phyloP scores from a whole-genome alignment of 2,329 filamentous ascomycete genomes.

The Cladosporium sp. region DNA sequence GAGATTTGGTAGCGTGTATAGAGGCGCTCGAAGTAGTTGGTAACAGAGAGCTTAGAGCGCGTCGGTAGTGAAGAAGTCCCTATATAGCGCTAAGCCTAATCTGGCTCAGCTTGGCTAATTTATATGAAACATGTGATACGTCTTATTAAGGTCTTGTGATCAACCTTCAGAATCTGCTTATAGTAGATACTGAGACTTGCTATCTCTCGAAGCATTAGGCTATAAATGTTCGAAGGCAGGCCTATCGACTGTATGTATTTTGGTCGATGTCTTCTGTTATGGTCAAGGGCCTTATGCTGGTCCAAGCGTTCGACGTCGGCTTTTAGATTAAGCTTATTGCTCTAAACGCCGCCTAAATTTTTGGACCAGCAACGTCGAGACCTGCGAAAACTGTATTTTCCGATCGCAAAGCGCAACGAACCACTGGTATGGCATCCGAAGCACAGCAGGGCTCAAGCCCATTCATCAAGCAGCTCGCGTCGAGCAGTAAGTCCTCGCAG shows the following conservation, averaged over 20 bases:
- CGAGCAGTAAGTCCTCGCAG: conserved; percentile 57
- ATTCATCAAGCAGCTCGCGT: conserved; percentile 77
- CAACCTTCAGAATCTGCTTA: too few species aligned
- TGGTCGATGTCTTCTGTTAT: too few species aligned
- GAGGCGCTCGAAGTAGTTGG: background rate
- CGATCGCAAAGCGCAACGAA: conserved; percentile 1
- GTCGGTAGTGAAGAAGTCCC: background rate
- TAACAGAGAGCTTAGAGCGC: background rate
- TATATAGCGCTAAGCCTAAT: too few species aligned
- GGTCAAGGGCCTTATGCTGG: background rate
- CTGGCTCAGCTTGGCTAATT: too few species aligned
- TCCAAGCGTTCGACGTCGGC: background rate
- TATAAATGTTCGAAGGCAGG: too few species aligned
- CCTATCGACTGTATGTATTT: too few species aligned
- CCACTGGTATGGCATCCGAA: conserved; percentile 2
- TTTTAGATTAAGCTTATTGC: conserved; percentile 1
- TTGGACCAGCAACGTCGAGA: conserved; percentile 2
- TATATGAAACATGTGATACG: too few species aligned
- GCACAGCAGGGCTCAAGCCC: conserved; percentile 36
- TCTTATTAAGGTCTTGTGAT: too few species aligned
- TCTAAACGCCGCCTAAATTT: conserved; percentile 8
- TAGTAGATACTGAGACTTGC: background rate
- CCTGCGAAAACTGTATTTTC: background rate
- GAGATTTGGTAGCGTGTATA: background rate
- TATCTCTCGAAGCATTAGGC: too few species aligned